Evolutionary conservation across 176 grass and related monocot genomes (phyloP).

Genomic region (Themeda triandra): DNA sequence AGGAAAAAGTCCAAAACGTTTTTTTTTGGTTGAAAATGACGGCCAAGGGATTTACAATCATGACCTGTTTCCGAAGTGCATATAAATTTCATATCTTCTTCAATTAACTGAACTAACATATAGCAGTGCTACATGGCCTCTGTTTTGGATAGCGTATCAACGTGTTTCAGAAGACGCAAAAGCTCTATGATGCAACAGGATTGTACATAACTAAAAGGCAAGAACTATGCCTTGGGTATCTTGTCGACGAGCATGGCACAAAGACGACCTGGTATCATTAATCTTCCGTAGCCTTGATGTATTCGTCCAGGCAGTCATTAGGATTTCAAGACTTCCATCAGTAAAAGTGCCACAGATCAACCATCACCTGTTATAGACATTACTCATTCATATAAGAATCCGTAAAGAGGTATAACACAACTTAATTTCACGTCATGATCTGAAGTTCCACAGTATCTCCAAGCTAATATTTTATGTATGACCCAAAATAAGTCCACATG

Average conservation of each 20-base stretch:
- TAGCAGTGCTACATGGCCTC: neutral
- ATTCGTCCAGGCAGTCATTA: neutral
- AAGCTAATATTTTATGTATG: neutral
- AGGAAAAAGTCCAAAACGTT: too few relatives aligned
- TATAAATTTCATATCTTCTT: neutral
- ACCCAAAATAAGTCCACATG: neutral
- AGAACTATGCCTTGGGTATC: neutral
- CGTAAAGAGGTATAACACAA: neutral
- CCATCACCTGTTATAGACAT: neutral
- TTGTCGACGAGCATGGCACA: slow-evolving; percentile 4
- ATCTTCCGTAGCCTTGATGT: neutral
- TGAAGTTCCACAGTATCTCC: neutral
- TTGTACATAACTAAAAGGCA: neutral
- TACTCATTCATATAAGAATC: neutral
- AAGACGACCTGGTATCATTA: neutral
- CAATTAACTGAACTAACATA: neutral
- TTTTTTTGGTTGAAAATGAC: too few relatives aligned
- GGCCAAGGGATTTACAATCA: too few relatives aligned
- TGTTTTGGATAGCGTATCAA: neutral
- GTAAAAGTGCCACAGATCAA: neutral
- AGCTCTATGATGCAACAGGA: neutral
- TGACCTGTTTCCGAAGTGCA: too few relatives aligned
- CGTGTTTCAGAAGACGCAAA: neutral
- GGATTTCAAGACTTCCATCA: neutral
- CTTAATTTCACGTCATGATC: neutral